Evolutionary conservation across 2,329 filamentous ascomycete species (phyloP).

Genomic region (Simplicillium sp.): DNA sequence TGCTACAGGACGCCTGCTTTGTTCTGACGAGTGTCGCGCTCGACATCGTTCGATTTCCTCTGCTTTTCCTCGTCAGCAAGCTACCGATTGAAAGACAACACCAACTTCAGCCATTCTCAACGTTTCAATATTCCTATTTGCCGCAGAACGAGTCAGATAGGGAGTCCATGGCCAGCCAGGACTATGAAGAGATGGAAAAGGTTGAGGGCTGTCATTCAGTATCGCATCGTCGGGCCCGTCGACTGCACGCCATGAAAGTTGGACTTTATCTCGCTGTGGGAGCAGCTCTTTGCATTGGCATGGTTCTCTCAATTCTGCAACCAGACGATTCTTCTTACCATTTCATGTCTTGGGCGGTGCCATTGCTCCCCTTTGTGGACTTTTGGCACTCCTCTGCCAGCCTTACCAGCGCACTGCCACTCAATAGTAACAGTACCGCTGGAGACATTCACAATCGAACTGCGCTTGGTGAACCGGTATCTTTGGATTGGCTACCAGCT

Average conservation of each 20-base stretch:
- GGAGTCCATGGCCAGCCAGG: conserved; percentile 2
- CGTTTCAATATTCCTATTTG: conserved; percentile 11
- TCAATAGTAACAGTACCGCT: conserved; percentile 11
- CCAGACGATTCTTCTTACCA: conserved; percentile 19
- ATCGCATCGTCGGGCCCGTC: conserved; percentile 1
- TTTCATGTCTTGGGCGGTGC: conserved; percentile 25
- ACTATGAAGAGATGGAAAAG: conserved; percentile 5
- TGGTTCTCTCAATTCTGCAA: conserved; percentile 13
- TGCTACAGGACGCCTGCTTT: conserved; percentile 15
- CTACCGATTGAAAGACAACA: no score
- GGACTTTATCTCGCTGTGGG: conserved; percentile 8
- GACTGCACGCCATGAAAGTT: not conserved
- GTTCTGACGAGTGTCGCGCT: conserved; percentile 9
- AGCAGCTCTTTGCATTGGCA: conserved; percentile 10
- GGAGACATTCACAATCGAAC: conserved; percentile 15
- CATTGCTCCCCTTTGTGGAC: conserved; percentile 22
- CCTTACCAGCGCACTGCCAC: conserved; percentile 14
- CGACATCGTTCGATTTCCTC: conserved; percentile 17
- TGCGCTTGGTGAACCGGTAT: conserved; percentile 13
- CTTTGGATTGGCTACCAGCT: conserved; percentile 17
- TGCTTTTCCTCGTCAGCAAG: conserved; percentile 2
- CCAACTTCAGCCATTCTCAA: not conserved
- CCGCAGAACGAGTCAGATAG: conserved; percentile 15
- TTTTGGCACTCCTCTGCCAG: conserved; percentile 16
- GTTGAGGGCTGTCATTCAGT: conserved; percentile 1